Evolutionary conservation across 2,329 filamentous ascomycete genomes (phyloP).

Genomic region (Escovopsis sp.): DNA sequence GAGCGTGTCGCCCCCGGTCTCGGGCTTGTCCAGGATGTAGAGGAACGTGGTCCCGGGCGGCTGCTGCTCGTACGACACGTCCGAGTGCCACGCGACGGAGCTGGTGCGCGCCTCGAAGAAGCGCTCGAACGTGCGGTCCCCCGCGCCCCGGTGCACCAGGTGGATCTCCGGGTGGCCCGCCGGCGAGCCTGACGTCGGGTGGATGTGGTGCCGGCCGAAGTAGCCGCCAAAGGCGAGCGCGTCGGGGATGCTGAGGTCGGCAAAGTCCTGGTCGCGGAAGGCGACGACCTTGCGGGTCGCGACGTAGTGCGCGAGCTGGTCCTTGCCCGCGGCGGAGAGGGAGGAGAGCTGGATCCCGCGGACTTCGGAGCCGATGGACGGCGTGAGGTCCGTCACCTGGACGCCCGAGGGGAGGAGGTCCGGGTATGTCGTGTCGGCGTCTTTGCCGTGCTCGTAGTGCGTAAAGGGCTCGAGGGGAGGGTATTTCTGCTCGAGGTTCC

Average conservation of each 20-base stretch:
- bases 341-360: conserved; percentile 56
- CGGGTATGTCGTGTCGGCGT: conserved; percentile 54
- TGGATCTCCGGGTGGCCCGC: conserved; percentile 61
- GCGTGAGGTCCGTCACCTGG: conserved; percentile 48
- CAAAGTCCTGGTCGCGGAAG: conserved; percentile 63
- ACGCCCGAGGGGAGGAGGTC: conserved; percentile 47
- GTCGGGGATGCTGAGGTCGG: conserved; percentile 52
- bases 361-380: conserved; percentile 60
- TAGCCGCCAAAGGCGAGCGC: conserved; percentile 58
- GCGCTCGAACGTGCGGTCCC: conserved; percentile 31
- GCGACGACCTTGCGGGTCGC: conserved; percentile 66
- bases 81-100: conserved; percentile 78
- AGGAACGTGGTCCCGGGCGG: conserved; percentile 83
- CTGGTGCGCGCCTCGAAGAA: conserved; percentile 58
- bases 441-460: conserved; percentile 61
- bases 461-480: conserved; percentile 53
- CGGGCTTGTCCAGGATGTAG: conserved; percentile 71
- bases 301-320: conserved; percentile 62
- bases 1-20: conserved; percentile 69
- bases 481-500: conserved; percentile 50
- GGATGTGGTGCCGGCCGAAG: conserved; percentile 71
- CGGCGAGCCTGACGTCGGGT: conserved; percentile 63
- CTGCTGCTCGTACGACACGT: conserved; percentile 78
- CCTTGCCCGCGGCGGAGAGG: conserved; percentile 53
- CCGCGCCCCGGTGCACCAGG: conserved; percentile 57